Conservation (phyloP, 2,329 filamentous ascomycete species). For the Xylaria sp. region DNA sequence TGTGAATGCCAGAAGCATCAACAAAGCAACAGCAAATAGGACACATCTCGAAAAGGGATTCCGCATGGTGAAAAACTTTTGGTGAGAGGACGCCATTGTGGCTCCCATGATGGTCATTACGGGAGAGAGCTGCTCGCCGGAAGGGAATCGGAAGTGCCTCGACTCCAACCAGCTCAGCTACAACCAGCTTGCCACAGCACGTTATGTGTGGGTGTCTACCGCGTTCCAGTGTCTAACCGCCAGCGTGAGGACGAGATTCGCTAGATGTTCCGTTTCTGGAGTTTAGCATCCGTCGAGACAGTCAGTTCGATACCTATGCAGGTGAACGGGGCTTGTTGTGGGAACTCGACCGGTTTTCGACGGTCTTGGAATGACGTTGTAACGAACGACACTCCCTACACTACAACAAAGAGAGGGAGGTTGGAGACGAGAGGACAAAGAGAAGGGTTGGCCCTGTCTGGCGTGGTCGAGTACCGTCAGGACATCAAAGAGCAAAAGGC, state of each 20-base stretch:
- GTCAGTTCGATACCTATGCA: not conserved
- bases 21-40: slow-evolving; percentile 46
- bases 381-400: not conserved
- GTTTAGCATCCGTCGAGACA: not conserved
- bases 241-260: not conserved
- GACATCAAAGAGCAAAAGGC: not conserved
- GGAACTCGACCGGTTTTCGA: not conserved
- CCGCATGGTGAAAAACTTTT: slow-evolving; percentile 51
- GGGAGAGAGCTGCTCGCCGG: slow-evolving; percentile 23
- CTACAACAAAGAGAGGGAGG: not conserved
- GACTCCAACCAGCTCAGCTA: slow-evolving; percentile 11
- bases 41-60: slow-evolving; percentile 51
- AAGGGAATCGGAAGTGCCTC: slow-evolving; percentile 21
- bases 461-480: not conserved
- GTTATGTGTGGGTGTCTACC: slow-evolving; percentile 5
- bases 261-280: not conserved
- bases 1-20: slow-evolving; percentile 46
- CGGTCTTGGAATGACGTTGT: not conserved
- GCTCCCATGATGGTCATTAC: slow-evolving; percentile 44
- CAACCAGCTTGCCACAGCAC: slow-evolving; percentile 1
- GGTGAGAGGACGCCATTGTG: slow-evolving; percentile 44
- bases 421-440: not conserved
- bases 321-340: too few species aligned
- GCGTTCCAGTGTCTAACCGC: slow-evolving; percentile 5
- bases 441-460: not conserved